phyloP scores from a whole-genome alignment of 208 protist genomes.

The Wallacemonas sp. region DNA sequence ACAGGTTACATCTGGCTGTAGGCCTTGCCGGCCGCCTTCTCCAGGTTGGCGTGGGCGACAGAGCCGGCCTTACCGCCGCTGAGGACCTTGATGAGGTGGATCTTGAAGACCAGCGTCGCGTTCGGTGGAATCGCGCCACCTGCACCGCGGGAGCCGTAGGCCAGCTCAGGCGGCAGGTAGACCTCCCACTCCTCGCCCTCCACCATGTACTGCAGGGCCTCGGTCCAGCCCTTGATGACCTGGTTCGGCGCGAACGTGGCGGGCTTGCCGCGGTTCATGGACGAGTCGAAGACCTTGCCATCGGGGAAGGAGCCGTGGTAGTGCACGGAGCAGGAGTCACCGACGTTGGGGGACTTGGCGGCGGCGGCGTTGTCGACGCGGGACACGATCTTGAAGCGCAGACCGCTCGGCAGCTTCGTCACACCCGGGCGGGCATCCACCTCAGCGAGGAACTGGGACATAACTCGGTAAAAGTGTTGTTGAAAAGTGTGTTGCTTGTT shows the following conservation, averaged over 20 bases:
- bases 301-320: constrained; percentile 73
- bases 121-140: constrained; percentile 64
- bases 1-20: constrained; percentile 50
- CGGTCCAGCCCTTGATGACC: constrained; percentile 85
- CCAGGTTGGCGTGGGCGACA: constrained; percentile 47
- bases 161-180: constrained; percentile 71
- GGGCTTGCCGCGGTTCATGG: constrained; percentile 61
- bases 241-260: constrained; percentile 64
- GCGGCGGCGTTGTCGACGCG: constrained; percentile 30
- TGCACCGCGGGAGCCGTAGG: constrained; percentile 71
- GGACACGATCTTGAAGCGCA: constrained; percentile 72
- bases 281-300: constrained; percentile 86
- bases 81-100: constrained; percentile 70
- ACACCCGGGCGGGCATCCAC: constrained; percentile 40
- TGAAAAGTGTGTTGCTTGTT: neutral
- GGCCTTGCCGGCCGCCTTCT: constrained; percentile 45
- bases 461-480: neutral
- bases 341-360: constrained; percentile 40
- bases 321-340: constrained; percentile 73
- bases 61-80: constrained; percentile 55
- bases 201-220: constrained; percentile 85
- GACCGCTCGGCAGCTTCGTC: constrained; percentile 74
- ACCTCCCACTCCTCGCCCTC: constrained; percentile 88
- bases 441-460: constrained; percentile 41
- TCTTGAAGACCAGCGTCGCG: constrained; percentile 77